Evolutionary conservation across 495 filamentous ascomycete species (phyloP), one percentile per base, ranked within the genome.

Genomic region (Astrothelium macrocarpum): DNA sequence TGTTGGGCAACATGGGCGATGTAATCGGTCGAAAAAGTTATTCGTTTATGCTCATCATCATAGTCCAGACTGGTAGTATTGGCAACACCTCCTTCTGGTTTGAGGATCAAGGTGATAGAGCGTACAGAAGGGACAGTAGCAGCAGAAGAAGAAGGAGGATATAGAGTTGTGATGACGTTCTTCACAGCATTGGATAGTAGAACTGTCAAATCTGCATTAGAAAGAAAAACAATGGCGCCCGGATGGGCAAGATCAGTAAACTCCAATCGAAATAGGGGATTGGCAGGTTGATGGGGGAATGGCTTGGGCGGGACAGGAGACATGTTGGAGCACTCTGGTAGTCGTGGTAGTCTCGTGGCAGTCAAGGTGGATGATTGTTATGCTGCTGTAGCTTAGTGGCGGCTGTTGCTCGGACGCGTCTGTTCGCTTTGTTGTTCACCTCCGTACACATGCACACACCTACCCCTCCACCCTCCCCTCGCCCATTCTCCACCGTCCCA

Each of bases 1-100:
- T 74, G 63, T 1, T 73, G 66, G 1, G 14, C 60, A 11, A 73
- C 71, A 16, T 74, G 62, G 36, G 71, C 66, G 68, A 97, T 86
- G 76, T 96, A 96, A 60, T 82, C 76, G 12, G 91, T 83, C 3
- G 84, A 88, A 77, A 97, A 81, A 76, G 96, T 90, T 63, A 98
- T 96, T 70, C 96, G 91, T 71, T 98, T 97, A 78, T 97, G 90
- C 71, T 95, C 90, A 49, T 82, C 64, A 75, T 97, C 93, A 7
- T 96, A 80, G 42, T 91, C 89, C 16, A 77, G 83, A 65, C 92
- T 90, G 0, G 82, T 89, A 2, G 94, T 98, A 74, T 96, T 94
- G 36, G 94, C 94, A 9, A 97, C 86, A 20, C 91, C 92, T 49
- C 68, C 76, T 80, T 95, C 90, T 60, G 85, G 77, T 3, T 87